Evolutionary conservation across 2,329 filamentous ascomycete genomes (phyloP).

Genomic region (Fusarium praegraminearum): DNA sequence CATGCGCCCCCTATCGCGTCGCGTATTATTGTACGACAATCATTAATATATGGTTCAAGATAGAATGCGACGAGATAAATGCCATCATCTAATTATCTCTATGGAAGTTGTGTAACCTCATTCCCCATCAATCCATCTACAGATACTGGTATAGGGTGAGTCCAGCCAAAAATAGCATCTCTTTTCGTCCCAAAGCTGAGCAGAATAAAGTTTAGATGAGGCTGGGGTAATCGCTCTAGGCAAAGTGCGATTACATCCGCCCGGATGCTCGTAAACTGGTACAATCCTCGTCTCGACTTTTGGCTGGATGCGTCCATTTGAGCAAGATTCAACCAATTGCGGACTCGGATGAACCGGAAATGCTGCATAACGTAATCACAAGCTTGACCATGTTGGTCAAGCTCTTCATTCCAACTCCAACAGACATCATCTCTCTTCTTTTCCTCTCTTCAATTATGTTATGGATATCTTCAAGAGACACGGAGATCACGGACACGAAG

Average conservation of each 20-base stretch:
- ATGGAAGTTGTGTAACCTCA: too few species aligned
- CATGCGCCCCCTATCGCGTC: not conserved
- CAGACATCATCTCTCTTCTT: not conserved
- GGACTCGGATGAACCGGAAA: slow-evolving; percentile 21
- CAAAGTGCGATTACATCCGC: not conserved
- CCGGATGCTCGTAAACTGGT: not conserved
- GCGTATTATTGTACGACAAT: too few species aligned
- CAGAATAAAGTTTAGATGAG: slow-evolving; percentile 3
- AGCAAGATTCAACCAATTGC: slow-evolving; percentile 44
- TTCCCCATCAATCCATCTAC: not conserved
- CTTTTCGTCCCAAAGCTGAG: not conserved
- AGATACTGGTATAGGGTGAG: not conserved
- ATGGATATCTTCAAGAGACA: slow-evolving; percentile 42
- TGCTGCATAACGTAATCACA: slow-evolving; percentile 43
- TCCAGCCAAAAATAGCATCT: not conserved
- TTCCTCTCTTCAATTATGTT: not conserved
- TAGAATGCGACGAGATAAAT: not conserved
- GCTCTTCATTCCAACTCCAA: slow-evolving; percentile 12
- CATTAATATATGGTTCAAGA: not conserved
- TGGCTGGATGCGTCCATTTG: slow-evolving; percentile 38
- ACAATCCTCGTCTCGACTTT: not conserved
- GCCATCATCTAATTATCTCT: not conserved
- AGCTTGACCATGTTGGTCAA: slow-evolving; percentile 19
- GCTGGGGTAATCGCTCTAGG: not conserved
- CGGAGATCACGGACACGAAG: slow-evolving; percentile 39